Evolutionary conservation across 805 yeast genomes (phyloP), one percentile per base, ranked within the genome.

Genomic region (Saccharomycopsis babjevae): DNA sequence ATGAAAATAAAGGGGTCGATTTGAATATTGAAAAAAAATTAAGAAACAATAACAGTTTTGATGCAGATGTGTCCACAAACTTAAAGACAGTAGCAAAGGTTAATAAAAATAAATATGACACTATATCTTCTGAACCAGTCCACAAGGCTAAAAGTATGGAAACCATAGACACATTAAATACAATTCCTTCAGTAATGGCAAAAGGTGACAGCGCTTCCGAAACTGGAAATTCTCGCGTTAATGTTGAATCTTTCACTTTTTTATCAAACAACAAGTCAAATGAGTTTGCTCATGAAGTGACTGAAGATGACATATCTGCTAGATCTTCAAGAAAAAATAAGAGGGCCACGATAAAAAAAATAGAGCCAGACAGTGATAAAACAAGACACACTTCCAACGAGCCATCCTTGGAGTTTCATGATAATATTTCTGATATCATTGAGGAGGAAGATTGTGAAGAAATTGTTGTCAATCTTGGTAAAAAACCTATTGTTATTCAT

Each of bases 41-140:
- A 50, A 55, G 38, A 56, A 28, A 55, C 62, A 0, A n/a, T 61
- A 11, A 40, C 50, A n/a, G 60, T 57, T 15, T 42, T 61, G 54
- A 34, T 28, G 32, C 32, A 34, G 38, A 7, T 7, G 5, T 34
- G 38, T 7, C 38, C 10, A 28, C 32, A 28, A 8, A 10, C 10
- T 34, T 13, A 7, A 34, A 13, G 10, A 13, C 15, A 10, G 38
- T 2, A 10, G 10, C 38, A 8, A 13, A 34, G 5, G 15, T 7
- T 34, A 3, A 3, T 13, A 34, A 34, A 34, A 34, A 34, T 13
- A 34, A 3, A 7, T 2, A 34, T 20, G 30, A 3, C 43, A 10
- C 6, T 10, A 3, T 15, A 2, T 32, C 38, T 8, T 8, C 15
- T 20, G 42, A 32, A 6, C 6, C n/a, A 30, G 25, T 34, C 7